Conservation (phyloP, 192 early-diverging fungal genomes). For the Chytriomyces confervae region DNA sequence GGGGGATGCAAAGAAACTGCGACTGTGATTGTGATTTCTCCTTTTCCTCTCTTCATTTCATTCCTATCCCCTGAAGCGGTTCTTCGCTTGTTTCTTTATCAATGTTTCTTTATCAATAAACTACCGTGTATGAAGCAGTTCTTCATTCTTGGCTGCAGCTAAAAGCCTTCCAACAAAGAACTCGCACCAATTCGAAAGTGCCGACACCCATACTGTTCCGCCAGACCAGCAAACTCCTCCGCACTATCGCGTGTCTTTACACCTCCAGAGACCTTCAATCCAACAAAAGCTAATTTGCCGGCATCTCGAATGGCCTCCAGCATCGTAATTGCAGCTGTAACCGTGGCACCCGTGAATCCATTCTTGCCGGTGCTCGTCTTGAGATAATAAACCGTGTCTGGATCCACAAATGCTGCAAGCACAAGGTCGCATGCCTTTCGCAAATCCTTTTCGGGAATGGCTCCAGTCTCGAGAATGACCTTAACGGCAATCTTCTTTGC, state of each 20-base stretch:
- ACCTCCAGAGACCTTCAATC: slow-evolving; percentile 11
- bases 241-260: background rate
- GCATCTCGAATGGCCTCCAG: slow-evolving; percentile 6
- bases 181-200: slow-evolving; percentile 13
- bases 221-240: background rate
- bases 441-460: background rate
- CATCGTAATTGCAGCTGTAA: slow-evolving; percentile 4
- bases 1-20: background rate
- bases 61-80: too few relatives aligned
- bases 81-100: too few relatives aligned
- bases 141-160: background rate
- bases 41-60: too few relatives aligned
- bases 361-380: slow-evolving; percentile 16
- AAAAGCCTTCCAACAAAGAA: slow-evolving; percentile 12
- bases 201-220: background rate
- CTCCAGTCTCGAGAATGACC: slow-evolving; percentile 13
- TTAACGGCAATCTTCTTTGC: background rate
- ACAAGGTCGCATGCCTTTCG: background rate
- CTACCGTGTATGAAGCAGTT: too few relatives aligned
- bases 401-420: background rate
- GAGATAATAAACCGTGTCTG: background rate
- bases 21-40: too few relatives aligned
- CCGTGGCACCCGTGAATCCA: background rate
- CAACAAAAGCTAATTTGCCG: background rate
- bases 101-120: too few relatives aligned